A percentile compares a stretch with the other conserved stretches of the same genome.
Evolutionary conservation across 768 basidiomycete species (phyloP).

Genomic region (Cyclocybe aegerita): DNA sequence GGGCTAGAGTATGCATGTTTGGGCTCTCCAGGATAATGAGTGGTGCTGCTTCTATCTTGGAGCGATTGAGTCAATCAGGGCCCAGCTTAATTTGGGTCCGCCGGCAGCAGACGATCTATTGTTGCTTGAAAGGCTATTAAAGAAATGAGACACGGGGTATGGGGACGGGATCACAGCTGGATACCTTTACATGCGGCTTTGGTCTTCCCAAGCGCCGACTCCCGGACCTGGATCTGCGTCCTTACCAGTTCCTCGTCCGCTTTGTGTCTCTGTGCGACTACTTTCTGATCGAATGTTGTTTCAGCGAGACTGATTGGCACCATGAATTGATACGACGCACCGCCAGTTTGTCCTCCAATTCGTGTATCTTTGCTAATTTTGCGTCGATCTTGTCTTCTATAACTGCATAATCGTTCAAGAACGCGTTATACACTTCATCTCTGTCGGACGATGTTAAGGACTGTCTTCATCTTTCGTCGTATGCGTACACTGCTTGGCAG

Average conservation of each 20-base stretch:
- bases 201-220: conserved; percentile 14
- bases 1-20: too few relatives aligned
- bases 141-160: background rate
- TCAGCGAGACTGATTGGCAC: background rate
- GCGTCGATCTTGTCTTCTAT: conserved; percentile 21
- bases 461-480: too few relatives aligned
- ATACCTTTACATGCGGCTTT: conserved; percentile 14
- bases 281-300: conserved; percentile 1
- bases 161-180: background rate
- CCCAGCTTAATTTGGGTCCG: background rate
- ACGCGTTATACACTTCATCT: conserved; percentile 13
- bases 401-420: conserved; percentile 15
- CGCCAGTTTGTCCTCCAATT: conserved; percentile 8
- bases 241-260: conserved; percentile 10
- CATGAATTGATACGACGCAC: background rate
- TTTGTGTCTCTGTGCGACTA: conserved; percentile 8
- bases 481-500: conserved; percentile 14
- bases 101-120: conserved; percentile 1
- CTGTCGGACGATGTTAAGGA: conserved; percentile 1
- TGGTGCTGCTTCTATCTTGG: background rate
- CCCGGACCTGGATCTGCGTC: background rate
- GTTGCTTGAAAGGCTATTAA: conserved; percentile 6
- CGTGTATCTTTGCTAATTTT: conserved; percentile 11
- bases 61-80: background rate
- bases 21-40: too few relatives aligned